Evolutionary conservation across 306 rosid species (phyloP), one percentile per base, ranked within the genome.

Genomic region (Dryas alaskensis): DNA sequence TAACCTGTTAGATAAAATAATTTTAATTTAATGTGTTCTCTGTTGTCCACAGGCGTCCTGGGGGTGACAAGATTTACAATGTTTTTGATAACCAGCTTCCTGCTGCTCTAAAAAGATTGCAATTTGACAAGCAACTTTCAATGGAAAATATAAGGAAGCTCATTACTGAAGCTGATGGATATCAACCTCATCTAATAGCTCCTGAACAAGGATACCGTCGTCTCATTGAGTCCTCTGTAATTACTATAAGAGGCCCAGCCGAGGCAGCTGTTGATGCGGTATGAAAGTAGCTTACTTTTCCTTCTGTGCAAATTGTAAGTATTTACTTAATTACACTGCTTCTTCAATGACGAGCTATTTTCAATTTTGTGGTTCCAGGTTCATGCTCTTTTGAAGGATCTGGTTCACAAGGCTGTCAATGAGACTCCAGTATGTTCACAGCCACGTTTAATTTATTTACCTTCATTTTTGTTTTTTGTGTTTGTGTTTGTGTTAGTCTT

Each of bases 251-350:
- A 86, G 98, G 97, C 66, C 98, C 98, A 31, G 93, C 97, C 53
- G 98, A 93, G 89, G 92, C 98, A 77, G 84, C 93, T 73, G 98
- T 93, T 81, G 98, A 93, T 83, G 96, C 93, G 80, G 98, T 93
- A 86, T 60, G 75, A 62, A n/a, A 42, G 68, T 43, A 50, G 76
- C 27, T 63, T 47, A 57, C 67, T 64, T 63, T 70, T 43, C 22
- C 10, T 52, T 11, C 7, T 12, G 7, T 64, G 37, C 43, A 74
- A 62, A 39, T 50, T 74, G 8, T 62, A 13, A 55, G 6, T 47
- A 64, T 69, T 71, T 55, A 59, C 58, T 59, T 60, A 5, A 47
- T 72, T 25, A 46, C 10, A 60, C 31, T 62, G 55, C 77, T 59
- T 16, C 4, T 44, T 17, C 31, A 4, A n/a, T 75, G 67, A 73